Conservation (phyloP, 1,284 basidiomycete genomes). For the Taiwanofungus camphoratus region DNA sequence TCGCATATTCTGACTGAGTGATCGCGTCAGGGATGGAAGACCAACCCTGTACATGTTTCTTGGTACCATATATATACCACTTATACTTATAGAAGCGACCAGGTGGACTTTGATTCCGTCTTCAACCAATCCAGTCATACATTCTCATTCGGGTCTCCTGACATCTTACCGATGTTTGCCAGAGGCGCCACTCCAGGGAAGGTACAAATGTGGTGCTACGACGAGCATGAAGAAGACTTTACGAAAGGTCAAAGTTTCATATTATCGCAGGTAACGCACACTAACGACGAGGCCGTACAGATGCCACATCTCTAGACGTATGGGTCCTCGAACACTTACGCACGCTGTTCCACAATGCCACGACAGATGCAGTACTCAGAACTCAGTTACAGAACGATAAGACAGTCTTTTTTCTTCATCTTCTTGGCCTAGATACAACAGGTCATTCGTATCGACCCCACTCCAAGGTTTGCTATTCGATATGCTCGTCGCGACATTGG, state of each 20-base stretch:
- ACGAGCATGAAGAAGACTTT: constrained; percentile 79
- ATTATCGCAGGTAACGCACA: not conserved
- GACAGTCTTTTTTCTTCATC: constrained; percentile 80
- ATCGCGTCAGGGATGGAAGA: constrained; percentile 72
- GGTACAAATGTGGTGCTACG: constrained; percentile 74
- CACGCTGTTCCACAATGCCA: constrained; percentile 58
- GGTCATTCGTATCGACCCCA: constrained; percentile 87
- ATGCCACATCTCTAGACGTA: constrained; percentile 73
- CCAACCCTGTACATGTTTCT: constrained; percentile 65
- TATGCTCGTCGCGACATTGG: too few relatives aligned
- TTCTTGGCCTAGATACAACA: constrained; percentile 83
- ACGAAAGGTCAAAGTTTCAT: constrained; percentile 56
- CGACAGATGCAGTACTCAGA: constrained; percentile 42
- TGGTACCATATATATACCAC: not conserved
- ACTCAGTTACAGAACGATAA: constrained; percentile 47
- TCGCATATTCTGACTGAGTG: constrained; percentile 3
- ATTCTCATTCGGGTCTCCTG: constrained; percentile 84
- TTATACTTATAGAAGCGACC: constrained; percentile 3
- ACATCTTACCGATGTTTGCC: constrained; percentile 88
- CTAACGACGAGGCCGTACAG: constrained; percentile 29
- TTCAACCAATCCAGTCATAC: constrained; percentile 81
- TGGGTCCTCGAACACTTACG: constrained; percentile 76
- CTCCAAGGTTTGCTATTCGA: constrained; percentile 45
- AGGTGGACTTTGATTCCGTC: constrained; percentile 86
- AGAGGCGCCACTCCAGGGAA: constrained; percentile 66